Percentiles rank a stretch among this genome's conserved stretches.
These are phyloP conservation scores for Akanthomyces dipterigenus DNA, from an alignment of 2,329 filamentous ascomycete genomes.

Conservation along the genomic window DNA sequence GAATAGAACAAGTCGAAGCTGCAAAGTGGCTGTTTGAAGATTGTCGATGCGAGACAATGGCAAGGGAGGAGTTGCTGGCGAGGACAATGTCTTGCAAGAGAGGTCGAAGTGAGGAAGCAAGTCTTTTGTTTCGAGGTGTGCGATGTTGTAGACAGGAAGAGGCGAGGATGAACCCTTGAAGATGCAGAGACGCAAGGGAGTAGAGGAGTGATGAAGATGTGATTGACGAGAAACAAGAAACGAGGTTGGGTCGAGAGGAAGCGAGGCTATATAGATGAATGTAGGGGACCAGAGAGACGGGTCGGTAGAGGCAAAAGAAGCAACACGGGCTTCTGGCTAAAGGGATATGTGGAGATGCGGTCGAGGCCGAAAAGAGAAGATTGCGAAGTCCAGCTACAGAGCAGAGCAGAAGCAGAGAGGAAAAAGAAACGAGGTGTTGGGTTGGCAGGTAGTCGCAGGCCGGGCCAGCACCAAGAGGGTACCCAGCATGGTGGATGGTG, in stretches of 20 bases:
- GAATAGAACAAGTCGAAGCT: neutral
- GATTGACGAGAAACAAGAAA: neutral
- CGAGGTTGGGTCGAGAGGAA: slow-evolving; percentile 4
- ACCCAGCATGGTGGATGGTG: too few species aligned
- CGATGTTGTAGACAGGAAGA: neutral
- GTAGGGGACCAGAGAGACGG: slow-evolving; percentile 4
- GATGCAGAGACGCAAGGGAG: neutral
- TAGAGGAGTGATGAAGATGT: neutral
- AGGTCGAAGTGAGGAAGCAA: neutral
- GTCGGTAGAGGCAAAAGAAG: slow-evolving; percentile 7
- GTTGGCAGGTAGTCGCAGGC: neutral
- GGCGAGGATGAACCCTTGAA: neutral
- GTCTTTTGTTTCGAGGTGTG: neutral
- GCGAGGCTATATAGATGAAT: slow-evolving; percentile 12
- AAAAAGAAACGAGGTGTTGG: neutral
- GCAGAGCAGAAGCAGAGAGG: slow-evolving; percentile 2
- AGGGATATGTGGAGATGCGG: slow-evolving; percentile 7
- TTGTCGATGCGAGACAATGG: neutral
- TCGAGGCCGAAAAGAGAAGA: slow-evolving; percentile 9
- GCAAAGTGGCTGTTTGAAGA: neutral
- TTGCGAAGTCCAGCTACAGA: neutral
- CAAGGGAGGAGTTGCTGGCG: neutral
- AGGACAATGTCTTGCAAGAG: slow-evolving; percentile 1
- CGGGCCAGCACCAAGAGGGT: neutral
- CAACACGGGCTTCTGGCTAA: neutral